Percentiles rank a stretch among this genome's conserved stretches.
Evolutionary conservation across 305 asterid genomes (phyloP).

Genomic region (Galium porrigens): DNA sequence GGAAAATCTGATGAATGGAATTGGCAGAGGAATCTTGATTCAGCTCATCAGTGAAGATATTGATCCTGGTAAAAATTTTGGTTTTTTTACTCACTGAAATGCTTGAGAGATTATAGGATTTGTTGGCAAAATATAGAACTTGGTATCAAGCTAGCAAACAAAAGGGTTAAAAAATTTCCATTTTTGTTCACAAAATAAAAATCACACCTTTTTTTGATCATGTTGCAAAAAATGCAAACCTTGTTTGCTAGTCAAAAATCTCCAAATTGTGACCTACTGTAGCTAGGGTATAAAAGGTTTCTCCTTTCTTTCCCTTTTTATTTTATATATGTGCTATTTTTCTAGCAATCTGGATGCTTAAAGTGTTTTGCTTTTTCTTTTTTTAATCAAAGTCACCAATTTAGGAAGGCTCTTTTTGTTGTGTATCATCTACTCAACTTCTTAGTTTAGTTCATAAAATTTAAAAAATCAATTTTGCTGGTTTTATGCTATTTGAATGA

Average conservation of each 20-base stretch:
- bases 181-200: not conserved
- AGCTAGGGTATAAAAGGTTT: not conserved
- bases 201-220: not conserved
- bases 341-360: not conserved
- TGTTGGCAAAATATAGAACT: not conserved
- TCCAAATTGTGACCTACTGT: not conserved
- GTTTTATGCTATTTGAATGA: not conserved
- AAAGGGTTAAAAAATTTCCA: not conserved
- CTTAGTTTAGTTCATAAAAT: not conserved
- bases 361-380: not conserved
- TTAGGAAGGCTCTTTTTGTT: not conserved
- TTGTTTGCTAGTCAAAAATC: not conserved
- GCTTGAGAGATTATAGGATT: not conserved
- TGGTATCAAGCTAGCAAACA: not conserved
- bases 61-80: constrained; percentile 32
- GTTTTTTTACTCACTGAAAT: not conserved
- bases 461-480: not conserved
- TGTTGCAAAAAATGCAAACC: not conserved
- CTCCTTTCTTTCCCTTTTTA: not conserved
- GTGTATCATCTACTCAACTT: not conserved
- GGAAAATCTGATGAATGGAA: constrained; percentile 54
- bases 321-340: not conserved
- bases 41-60: constrained; percentile 63
- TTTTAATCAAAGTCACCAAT: not conserved
- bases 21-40: constrained; percentile 67